Evolutionary conservation across 2,329 filamentous ascomycete genomes (phyloP), one percentile per base, ranked within the genome.

Genomic region (Aspergillus intermedius): DNA sequence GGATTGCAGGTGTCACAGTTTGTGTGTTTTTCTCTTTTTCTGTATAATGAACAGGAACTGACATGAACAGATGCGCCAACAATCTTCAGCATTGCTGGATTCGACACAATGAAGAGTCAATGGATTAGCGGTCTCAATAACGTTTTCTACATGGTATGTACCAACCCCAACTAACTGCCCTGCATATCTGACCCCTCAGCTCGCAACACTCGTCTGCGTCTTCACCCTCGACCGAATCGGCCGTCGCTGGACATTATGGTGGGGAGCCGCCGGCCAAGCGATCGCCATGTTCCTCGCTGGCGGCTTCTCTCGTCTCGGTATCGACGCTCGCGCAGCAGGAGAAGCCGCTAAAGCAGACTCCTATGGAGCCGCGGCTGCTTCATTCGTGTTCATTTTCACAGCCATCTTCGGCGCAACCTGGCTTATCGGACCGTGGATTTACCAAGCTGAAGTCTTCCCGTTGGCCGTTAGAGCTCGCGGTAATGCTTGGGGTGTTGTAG

Each of bases 401-500:
- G 76, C 75, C 2, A 71, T 82, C 0, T 86, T 86, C 53, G 83
- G 81, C 15, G 80, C 81, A 0, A 83, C 81, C 0, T 84, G 80
- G 80, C 60, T 82, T 3, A 80, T 35, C 76, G 76, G 82, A 0
- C 80, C 80, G 1, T 81, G 80, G 80, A 66, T 86, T 0, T 86
- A 86, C 48, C 83, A 82, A 0, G 83, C 85, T 1, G 85, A 90
- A 61, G 88, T 88, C 48, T 89, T 87, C 58, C 84, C 86, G 0
- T 67, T 88, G 0, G 78, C 84, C 51, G 77, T 88, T 0, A 78
- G 86, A 19, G 86, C 86, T 1, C 84, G 85, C 56, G 86, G 86
- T 5, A 89, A 88, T 51, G 84, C 86, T 0, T 88, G 81, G 78
- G 85, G 86, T 17, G 85, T 89, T 0, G 78, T 88, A 0, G 86